phyloP scores from a whole-genome alignment of 2,329 filamentous ascomycete genomes.

The Myriosclerotinia duriaeana region DNA sequence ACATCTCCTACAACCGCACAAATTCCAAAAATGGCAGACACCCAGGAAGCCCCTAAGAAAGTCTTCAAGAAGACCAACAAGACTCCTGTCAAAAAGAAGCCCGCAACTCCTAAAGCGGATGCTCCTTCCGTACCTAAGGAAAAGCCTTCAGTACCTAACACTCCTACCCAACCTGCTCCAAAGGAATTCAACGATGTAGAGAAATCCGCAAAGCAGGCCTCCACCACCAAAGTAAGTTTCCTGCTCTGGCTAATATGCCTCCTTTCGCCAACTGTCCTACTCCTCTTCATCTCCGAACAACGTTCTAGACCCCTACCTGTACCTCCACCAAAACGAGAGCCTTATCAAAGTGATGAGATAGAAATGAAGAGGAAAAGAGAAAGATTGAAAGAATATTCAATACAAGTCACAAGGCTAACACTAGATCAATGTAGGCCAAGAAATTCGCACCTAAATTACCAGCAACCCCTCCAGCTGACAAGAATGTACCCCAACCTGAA shows the following conservation, averaged over 20 bases:
- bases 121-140: constrained; percentile 10
- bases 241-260: constrained; percentile 21
- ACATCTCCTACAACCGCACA: neutral
- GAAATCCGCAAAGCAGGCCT: constrained; percentile 21
- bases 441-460: constrained; percentile 25
- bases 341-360: constrained; percentile 1
- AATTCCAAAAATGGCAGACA: constrained; percentile 19
- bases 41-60: constrained; percentile 24
- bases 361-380: constrained; percentile 9
- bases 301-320: neutral
- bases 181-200: constrained; percentile 19
- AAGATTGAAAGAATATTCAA: constrained; percentile 22
- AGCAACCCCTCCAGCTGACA: constrained; percentile 24
- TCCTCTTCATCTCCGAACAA: constrained; percentile 18
- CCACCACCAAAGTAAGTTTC: constrained; percentile 24
- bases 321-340: neutral
- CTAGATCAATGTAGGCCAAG: constrained; percentile 24
- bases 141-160: neutral
- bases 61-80: constrained; percentile 20
- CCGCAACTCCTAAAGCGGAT: constrained; percentile 1
- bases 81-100: constrained; percentile 22
- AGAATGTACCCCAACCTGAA: constrained; percentile 19
- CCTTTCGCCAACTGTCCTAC: constrained; percentile 22
- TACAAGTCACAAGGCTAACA: constrained; percentile 22
- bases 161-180: neutral